Evolutionary conservation across 192 early-diverging fungal genomes (phyloP).

Genomic region (Helicostylum pulchrum): DNA sequence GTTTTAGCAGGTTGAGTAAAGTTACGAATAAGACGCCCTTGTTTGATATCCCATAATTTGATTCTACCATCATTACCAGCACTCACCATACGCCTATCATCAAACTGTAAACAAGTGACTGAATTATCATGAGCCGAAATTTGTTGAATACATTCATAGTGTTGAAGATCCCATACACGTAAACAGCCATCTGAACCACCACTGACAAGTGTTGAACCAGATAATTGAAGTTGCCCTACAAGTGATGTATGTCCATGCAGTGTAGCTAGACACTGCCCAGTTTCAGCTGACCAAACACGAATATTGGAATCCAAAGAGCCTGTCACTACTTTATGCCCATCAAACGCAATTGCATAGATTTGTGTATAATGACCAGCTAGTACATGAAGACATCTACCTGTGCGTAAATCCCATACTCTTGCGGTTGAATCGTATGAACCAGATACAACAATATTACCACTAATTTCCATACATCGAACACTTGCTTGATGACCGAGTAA

Average conservation of each 20-base stretch:
- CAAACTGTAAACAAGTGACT: slow-evolving; percentile 97
- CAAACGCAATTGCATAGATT: slow-evolving; percentile 94
- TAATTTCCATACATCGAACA: slow-evolving; percentile 88
- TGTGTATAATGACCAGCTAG: slow-evolving; percentile 88
- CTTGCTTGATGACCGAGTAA: slow-evolving; percentile 84
- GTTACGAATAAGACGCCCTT: slow-evolving; percentile 80
- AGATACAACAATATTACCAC: slow-evolving; percentile 79
- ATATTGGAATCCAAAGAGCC: slow-evolving; percentile 92
- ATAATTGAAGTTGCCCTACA: slow-evolving; percentile 88
- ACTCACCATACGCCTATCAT: slow-evolving; percentile 85
- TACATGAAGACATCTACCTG: slow-evolving; percentile 68
- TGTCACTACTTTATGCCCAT: slow-evolving; percentile 77
- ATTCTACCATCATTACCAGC: slow-evolving; percentile 87
- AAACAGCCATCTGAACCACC: slow-evolving; percentile 92
- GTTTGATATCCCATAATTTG: slow-evolving; percentile 91
- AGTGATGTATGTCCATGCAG: slow-evolving; percentile 90
- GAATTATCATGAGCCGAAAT: slow-evolving; percentile 74
- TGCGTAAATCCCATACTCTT: slow-evolving; percentile 83
- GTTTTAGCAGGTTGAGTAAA: slow-evolving; percentile 76
- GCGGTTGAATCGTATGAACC: slow-evolving; percentile 93
- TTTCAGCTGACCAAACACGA: slow-evolving; percentile 84
- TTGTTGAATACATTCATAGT: slow-evolving; percentile 55
- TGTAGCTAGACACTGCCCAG: slow-evolving; percentile 74
- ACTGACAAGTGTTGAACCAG: slow-evolving; percentile 75
- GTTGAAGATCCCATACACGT: slow-evolving; percentile 84